Evolutionary conservation across 352 stramenopile genomes (phyloP).

Genomic region (Peronospora belbahrii): DNA sequence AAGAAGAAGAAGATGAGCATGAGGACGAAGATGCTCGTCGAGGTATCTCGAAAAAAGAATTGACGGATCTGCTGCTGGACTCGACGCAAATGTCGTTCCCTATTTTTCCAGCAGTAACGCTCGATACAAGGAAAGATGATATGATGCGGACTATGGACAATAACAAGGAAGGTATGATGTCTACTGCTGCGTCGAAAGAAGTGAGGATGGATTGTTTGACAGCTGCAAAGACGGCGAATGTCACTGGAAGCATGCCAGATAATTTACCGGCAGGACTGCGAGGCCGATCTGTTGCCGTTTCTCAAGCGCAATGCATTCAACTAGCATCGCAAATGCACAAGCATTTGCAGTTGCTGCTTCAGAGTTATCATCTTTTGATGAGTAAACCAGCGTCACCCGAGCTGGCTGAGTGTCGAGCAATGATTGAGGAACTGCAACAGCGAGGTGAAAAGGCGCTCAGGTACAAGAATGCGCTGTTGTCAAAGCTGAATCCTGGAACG

Average conservation of each 20-base stretch:
- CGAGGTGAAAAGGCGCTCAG: constrained; percentile 52
- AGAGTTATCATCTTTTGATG: constrained; percentile 56
- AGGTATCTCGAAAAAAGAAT: constrained; percentile 73
- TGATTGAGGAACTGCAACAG: constrained; percentile 62
- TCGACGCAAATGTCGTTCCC: constrained; percentile 60
- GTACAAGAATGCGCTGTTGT: constrained; percentile 58
- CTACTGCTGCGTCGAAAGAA: constrained; percentile 1
- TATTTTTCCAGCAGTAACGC: constrained; percentile 1
- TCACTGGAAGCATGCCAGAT: not conserved
- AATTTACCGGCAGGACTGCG: constrained; percentile 9
- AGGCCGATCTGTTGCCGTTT: constrained; percentile 28
- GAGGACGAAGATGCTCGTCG: constrained; percentile 44
- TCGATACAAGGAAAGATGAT: constrained; percentile 7
- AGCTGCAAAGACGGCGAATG: constrained; percentile 3
- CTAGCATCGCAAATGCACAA: constrained; percentile 85
- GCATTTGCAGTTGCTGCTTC: constrained; percentile 71
- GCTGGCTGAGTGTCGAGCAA: constrained; percentile 35
- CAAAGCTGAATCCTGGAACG: constrained; percentile 40
- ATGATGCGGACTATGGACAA: not conserved
- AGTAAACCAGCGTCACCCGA: constrained; percentile 7
- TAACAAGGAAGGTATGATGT: not conserved
- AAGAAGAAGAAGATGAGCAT: constrained; percentile 66
- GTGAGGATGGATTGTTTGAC: not conserved
- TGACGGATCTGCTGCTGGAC: constrained; percentile 76
- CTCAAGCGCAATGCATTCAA: constrained; percentile 67